These are phyloP conservation scores for Raffaelea ambrosiae DNA, from an alignment of 2,329 filamentous ascomycete species.

Conservation along the genomic window DNA sequence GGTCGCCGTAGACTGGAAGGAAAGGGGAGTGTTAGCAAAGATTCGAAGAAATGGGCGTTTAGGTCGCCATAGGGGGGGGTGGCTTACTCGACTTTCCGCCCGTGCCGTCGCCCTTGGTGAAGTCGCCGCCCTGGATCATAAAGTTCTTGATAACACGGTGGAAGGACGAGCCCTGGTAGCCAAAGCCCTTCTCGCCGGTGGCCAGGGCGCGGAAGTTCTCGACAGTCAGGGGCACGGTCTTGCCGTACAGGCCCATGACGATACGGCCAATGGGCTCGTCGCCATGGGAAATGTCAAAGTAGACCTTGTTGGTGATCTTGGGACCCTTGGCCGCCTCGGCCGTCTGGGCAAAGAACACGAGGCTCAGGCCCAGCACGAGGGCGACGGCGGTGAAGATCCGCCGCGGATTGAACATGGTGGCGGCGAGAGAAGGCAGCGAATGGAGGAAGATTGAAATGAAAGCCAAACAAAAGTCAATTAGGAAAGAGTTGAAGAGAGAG, in stretches of 20 bases:
- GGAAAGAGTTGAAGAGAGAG: no score
- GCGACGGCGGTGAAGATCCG: constrained; percentile 62
- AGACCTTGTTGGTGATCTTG: constrained; percentile 94
- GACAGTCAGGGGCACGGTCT: constrained; percentile 69
- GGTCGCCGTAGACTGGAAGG: constrained; percentile 64
- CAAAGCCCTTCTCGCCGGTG: constrained; percentile 79
- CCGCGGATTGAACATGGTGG: constrained; percentile 63
- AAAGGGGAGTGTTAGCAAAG: no score
- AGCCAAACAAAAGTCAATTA: no score
- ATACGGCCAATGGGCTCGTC: constrained; percentile 67
- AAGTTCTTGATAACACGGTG: constrained; percentile 86
- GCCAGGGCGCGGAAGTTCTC: constrained; percentile 73
- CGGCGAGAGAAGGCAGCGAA: constrained; percentile 1
- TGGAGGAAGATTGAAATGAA: constrained; percentile 1
- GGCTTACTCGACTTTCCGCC: constrained; percentile 70
- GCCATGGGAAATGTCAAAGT: constrained; percentile 74
- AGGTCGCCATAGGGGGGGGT: no score
- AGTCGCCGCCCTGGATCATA: constrained; percentile 90
- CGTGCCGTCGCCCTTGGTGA: constrained; percentile 73
- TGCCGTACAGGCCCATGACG: constrained; percentile 77
- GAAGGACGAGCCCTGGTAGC: constrained; percentile 74
- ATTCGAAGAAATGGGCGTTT: no score
- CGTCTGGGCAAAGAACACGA: constrained; percentile 68
- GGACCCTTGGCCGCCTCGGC: constrained; percentile 74
- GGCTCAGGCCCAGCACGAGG: constrained; percentile 65